Conservation (phyloP, 345 rosid genomes). For the Angophora floribunda region DNA sequence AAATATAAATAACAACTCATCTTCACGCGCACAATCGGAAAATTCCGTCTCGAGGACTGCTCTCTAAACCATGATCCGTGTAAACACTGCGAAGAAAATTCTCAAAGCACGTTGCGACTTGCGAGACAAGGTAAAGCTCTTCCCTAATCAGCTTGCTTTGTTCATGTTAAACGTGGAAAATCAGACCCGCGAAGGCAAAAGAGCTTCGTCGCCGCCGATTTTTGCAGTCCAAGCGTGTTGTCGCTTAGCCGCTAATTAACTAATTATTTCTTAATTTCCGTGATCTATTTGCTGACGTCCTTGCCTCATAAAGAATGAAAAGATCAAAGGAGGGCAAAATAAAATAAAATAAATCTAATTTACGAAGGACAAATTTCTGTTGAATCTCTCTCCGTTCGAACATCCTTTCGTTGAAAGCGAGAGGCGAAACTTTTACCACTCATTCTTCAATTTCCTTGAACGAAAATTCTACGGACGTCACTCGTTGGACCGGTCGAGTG, state of each 20-base stretch:
- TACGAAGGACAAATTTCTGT: neutral
- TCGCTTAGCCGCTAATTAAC: neutral
- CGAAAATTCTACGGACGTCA: neutral
- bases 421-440: neutral
- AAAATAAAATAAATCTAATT: neutral
- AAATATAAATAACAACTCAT: neutral
- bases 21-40: neutral
- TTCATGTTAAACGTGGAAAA: neutral
- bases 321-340: neutral
- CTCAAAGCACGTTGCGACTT: neutral
- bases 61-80: neutral
- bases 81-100: neutral
- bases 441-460: neutral
- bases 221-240: neutral
- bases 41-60: neutral
- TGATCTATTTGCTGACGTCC: neutral
- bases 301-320: neutral
- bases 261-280: neutral
- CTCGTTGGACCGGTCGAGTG: neutral
- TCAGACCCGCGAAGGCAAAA: neutral
- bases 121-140: neutral
- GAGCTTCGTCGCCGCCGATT: neutral
- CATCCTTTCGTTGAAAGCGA: neutral
- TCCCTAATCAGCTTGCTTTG: no score
- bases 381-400: neutral